A percentile compares a stretch with the other conserved stretches of the same genome.
These are phyloP conservation scores for Podosphaera fusca DNA, from an alignment of 2,329 filamentous ascomycete genomes.

Conservation along the genomic window DNA sequence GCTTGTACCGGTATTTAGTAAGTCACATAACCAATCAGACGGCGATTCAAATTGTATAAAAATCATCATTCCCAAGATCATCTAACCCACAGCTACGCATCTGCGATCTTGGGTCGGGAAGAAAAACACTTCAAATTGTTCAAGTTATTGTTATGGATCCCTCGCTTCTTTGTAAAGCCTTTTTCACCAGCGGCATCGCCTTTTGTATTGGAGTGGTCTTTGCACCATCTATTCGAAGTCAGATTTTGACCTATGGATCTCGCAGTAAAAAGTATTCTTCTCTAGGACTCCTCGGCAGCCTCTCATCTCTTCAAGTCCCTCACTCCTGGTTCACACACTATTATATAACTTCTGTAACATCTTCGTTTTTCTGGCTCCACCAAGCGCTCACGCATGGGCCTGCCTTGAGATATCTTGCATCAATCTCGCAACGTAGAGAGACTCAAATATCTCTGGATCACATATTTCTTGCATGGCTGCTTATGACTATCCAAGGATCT, in stretches of 20 bases:
- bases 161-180: slow-evolving; percentile 9
- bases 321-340: slow-evolving; percentile 83
- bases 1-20: too few species aligned
- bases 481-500: slow-evolving; percentile 54
- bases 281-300: slow-evolving; percentile 1
- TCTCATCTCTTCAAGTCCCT: slow-evolving; percentile 31
- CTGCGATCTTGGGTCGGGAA: too few species aligned
- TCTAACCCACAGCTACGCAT: too few species aligned
- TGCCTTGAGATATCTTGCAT: slow-evolving; percentile 26
- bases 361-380: slow-evolving; percentile 50
- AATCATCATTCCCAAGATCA: too few species aligned
- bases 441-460: slow-evolving; percentile 35
- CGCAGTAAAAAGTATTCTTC: slow-evolving; percentile 6
- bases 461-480: slow-evolving; percentile 39
- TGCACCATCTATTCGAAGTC: slow-evolving; percentile 12
- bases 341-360: slow-evolving; percentile 48
- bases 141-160: slow-evolving; percentile 8
- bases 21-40: too few species aligned
- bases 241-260: slow-evolving; percentile 15
- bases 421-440: slow-evolving; percentile 9
- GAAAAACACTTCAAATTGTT: too few species aligned
- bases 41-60: too few species aligned
- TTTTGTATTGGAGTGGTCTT: slow-evolving; percentile 11
- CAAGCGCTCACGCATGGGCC: slow-evolving; percentile 35
- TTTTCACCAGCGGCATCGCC: slow-evolving; percentile 12